Evolutionary conservation across 352 stramenopile genomes (phyloP).

Genomic region (Pythium coloratum): DNA sequence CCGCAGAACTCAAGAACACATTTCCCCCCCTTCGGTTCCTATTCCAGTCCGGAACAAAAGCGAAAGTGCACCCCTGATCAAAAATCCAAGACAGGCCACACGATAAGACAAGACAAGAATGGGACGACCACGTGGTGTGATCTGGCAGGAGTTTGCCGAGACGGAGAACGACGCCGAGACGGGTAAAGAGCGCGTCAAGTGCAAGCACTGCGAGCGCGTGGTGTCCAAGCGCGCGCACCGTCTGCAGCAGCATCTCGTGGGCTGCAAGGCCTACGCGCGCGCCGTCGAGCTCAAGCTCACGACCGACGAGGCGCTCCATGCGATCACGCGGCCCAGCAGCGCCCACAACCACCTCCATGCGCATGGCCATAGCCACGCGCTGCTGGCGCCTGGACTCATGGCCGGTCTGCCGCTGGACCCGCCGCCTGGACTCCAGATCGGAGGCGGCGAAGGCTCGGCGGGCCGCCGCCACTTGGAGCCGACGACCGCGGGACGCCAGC

Average conservation of each 20-base stretch:
- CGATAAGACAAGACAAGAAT: slow-evolving; percentile 3
- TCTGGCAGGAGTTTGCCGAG: slow-evolving; percentile 32
- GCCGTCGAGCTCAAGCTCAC: slow-evolving; percentile 33
- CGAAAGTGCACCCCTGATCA: neutral
- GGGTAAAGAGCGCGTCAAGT: slow-evolving; percentile 34
- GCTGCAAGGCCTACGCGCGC: slow-evolving; percentile 31
- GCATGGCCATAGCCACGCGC: neutral
- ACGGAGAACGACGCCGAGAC: slow-evolving; percentile 32
- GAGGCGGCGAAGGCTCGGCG: slow-evolving; percentile 26
- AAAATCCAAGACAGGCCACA: neutral
- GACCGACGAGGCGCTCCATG: slow-evolving; percentile 30
- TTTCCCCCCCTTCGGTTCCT: neutral
- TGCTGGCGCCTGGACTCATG: neutral
- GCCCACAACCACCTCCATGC: slow-evolving; percentile 3
- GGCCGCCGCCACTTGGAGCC: slow-evolving; percentile 28
- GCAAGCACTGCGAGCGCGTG: slow-evolving; percentile 34
- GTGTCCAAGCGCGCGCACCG: slow-evolving; percentile 33
- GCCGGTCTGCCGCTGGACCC: slow-evolving; percentile 18
- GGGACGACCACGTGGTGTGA: slow-evolving; percentile 29
- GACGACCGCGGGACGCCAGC: slow-evolving; percentile 25
- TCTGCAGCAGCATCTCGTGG: slow-evolving; percentile 31
- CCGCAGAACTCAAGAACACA: too few species aligned
- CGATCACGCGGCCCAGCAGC: slow-evolving; percentile 21
- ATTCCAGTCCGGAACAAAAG: neutral
- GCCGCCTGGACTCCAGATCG: slow-evolving; percentile 18